Percentiles rank a stretch among this genome's conserved stretches.
phyloP scores from a whole-genome alignment of 2,329 filamentous ascomycete species.

The Fusarium oligoseptatum region DNA sequence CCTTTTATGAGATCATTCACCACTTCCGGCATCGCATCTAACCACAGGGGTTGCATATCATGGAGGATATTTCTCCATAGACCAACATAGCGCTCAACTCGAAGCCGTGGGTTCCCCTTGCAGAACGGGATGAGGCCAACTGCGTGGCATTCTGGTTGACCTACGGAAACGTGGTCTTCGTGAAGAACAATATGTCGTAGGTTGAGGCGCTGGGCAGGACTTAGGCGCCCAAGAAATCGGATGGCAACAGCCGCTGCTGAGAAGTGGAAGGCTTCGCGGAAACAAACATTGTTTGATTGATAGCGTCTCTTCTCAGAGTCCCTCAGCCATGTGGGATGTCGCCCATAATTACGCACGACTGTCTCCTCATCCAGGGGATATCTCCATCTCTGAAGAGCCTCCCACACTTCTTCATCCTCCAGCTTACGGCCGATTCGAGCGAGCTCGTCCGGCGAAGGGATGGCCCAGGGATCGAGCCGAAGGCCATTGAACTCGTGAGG shows the following conservation, averaged over 20 bases:
- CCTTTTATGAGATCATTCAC: not conserved
- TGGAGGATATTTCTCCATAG: not conserved
- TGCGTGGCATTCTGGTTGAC: not conserved
- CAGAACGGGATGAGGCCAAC: slow-evolving; percentile 7
- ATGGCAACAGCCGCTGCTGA: slow-evolving; percentile 9
- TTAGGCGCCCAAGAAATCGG: slow-evolving; percentile 6
- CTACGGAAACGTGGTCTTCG: not conserved
- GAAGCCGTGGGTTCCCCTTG: not conserved
- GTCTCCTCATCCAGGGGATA: not conserved
- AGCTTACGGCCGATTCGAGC: not conserved
- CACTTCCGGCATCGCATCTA: not conserved
- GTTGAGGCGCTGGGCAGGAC: not conserved
- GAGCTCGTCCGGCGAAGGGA: not conserved
- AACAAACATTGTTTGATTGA: not conserved
- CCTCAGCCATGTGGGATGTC: no score
- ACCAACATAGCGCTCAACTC: not conserved
- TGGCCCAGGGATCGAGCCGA: not conserved
- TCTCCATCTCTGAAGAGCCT: not conserved
- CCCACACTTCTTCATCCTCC: not conserved
- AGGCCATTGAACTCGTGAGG: not conserved
- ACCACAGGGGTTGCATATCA: rapidly evolving
- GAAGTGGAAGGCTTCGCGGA: slow-evolving; percentile 14
- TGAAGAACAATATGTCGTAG: not conserved
- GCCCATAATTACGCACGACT: no score
- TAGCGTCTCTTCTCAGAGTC: not conserved